phyloP scores from a whole-genome alignment of 2,329 filamentous ascomycete genomes.

The Endoconidiophora polonica region DNA sequence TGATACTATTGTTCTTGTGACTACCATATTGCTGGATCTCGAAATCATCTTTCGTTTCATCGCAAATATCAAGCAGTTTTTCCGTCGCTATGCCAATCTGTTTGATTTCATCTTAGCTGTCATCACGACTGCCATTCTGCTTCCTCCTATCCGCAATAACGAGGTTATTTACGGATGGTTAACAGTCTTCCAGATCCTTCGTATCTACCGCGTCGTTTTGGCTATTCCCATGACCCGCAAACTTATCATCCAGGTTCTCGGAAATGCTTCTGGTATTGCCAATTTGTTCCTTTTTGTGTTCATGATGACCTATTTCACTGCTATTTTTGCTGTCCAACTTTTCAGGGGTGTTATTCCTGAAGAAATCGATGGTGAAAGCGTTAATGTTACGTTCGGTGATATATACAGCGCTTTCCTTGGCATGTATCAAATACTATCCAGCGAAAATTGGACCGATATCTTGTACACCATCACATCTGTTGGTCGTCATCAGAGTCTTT shows the following conservation, averaged over 20 bases:
- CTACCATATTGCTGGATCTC: constrained; percentile 61
- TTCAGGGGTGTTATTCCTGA: constrained; percentile 72
- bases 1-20: constrained; percentile 50
- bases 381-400: constrained; percentile 63
- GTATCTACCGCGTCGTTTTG: constrained; percentile 81
- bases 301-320: constrained; percentile 80
- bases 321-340: constrained; percentile 84
- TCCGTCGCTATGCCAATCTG: constrained; percentile 55
- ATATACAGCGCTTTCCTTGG: constrained; percentile 94
- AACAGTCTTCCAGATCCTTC: constrained; percentile 80
- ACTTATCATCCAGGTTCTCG: constrained; percentile 72
- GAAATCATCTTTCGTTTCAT: constrained; percentile 71
- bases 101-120: constrained; percentile 68
- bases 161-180: constrained; percentile 69
- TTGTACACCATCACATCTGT: constrained; percentile 66
- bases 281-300: constrained; percentile 96
- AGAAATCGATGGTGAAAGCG: constrained; percentile 44
- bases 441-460: constrained; percentile 86
- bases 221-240: constrained; percentile 75
- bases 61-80: constrained; percentile 68
- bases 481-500: constrained; percentile 48
- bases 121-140: constrained; percentile 67
- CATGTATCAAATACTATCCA: constrained; percentile 95
- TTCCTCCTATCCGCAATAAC: constrained; percentile 61
- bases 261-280: constrained; percentile 78